Percentiles rank a stretch among this genome's conserved stretches.
Evolutionary conservation across 2,329 filamentous ascomycete species (phyloP).

Genomic region (Tolypocladium endophyticum): DNA sequence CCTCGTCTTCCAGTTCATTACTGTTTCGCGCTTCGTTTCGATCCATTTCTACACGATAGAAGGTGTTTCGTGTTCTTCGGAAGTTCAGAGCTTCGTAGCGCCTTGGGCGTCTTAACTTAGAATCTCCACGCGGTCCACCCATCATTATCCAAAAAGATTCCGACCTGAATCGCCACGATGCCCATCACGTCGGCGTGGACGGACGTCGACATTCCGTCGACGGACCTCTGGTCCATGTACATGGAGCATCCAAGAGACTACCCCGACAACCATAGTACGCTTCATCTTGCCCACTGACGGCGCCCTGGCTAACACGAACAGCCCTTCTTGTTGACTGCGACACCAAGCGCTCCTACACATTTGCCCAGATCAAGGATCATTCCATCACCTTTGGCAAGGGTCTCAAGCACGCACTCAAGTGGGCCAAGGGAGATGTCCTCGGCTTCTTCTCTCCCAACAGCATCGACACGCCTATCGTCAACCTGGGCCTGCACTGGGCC

Average conservation of each 20-base stretch:
- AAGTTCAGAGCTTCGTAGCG: no score
- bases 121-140: not conserved
- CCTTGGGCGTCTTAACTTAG: no score
- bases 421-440: constrained; percentile 76
- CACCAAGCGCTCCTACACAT: constrained; percentile 60
- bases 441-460: constrained; percentile 76
- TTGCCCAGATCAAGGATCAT: constrained; percentile 50
- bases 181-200: constrained; percentile 58
- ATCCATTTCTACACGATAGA: not conserved
- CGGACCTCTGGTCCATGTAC: constrained; percentile 70
- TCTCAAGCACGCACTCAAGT: constrained; percentile 62
- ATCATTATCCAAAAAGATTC: not conserved
- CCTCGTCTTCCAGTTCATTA: not conserved
- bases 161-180: constrained; percentile 36
- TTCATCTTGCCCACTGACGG: not conserved
- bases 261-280: constrained; percentile 61
- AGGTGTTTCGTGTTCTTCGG: not conserved
- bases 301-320: constrained; percentile 20
- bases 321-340: constrained; percentile 71
- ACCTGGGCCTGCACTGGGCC: constrained; percentile 73
- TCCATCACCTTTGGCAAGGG: constrained; percentile 73
- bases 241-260: constrained; percentile 62
- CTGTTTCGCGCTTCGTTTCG: not conserved
- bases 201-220: constrained; percentile 56
- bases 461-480: constrained; percentile 70